Evolutionary conservation across 345 rosid species (phyloP).

Genomic region (rapeseed (Brassica napus)): Da-Ae NC_063444.1:12459001-12459500

Average conservation of each 20-base stretch:
- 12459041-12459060: too few relatives aligned
- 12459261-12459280: conserved; percentile 30
- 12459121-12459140: conserved; percentile 61
- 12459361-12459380: conserved; percentile 78
- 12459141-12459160: conserved; percentile 81
- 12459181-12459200: conserved; percentile 48
- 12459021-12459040: not conserved
- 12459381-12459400: conserved; percentile 55
- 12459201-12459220: conserved; percentile 56
- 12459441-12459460: conserved; percentile 69
- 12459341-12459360: conserved; percentile 79
- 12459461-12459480: conserved; percentile 86
- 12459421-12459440: conserved; percentile 85
- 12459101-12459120: conserved; percentile 48
- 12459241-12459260: conserved; percentile 31
- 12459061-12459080: too few relatives aligned
- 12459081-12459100: conserved; percentile 40
- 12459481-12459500: conserved; percentile 80
- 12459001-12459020: conserved; percentile 38
- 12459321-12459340: conserved; percentile 44
- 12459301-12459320: conserved; percentile 30
- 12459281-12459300: conserved; percentile 31
- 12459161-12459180: conserved; percentile 82
- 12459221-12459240: conserved; percentile 45
- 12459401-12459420: conserved; percentile 68